Evolutionary conservation across 192 early-diverging fungal genomes (phyloP), one percentile per base, ranked within the genome.

Genomic region (Phycomyces blakesleeanus): DNA sequence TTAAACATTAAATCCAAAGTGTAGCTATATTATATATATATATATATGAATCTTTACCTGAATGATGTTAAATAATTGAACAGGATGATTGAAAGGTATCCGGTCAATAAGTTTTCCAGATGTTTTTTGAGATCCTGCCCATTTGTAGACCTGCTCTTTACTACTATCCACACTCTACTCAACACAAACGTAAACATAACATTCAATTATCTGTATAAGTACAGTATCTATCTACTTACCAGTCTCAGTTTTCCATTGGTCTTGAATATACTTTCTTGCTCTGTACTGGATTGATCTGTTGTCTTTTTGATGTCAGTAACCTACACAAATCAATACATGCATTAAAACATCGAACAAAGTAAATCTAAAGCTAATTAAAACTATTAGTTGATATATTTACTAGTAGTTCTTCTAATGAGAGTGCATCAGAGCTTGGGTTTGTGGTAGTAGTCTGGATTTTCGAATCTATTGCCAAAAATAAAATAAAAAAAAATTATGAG

Each of bases 21-120:
- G 4, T 0, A 11, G 10, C 0, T 52, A 29, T 8, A 2, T 37
- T 2, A 14, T 50, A n/a, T 0, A 60, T 26, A 50, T n/a, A n/a
- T n/a, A n/a, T n/a, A n/a, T n/a, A n/a, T n/a, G n/a, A n/a, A n/a
- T n/a, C n/a, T n/a, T 42, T 57, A 73, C 71, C 61, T 63, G 64
- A 22, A 60, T 52, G 34, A 73, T 73, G 39, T 44, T 52, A 63
- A 51, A 67, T 5, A 73, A 50, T 34, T 73, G 71, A 15, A 40
- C 60, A 52, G 65, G 71, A 39, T 73, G 71, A 6, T 62, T 41
- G n/a, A 73, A 73, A 18, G 71, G 65, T 21, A 73, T 61, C 4
- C 71, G 64, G 15, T 58, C 34, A 10, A 73, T 8, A 12, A 73
- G 39, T 62, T 67, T 73, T 26, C 60, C 71, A 62, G 42, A 24